A percentile compares a stretch with the other conserved stretches of the same genome.
Evolutionary conservation across 2,329 filamentous ascomycete species (phyloP).

Genomic region (Pezicula neosporulosa): DNA sequence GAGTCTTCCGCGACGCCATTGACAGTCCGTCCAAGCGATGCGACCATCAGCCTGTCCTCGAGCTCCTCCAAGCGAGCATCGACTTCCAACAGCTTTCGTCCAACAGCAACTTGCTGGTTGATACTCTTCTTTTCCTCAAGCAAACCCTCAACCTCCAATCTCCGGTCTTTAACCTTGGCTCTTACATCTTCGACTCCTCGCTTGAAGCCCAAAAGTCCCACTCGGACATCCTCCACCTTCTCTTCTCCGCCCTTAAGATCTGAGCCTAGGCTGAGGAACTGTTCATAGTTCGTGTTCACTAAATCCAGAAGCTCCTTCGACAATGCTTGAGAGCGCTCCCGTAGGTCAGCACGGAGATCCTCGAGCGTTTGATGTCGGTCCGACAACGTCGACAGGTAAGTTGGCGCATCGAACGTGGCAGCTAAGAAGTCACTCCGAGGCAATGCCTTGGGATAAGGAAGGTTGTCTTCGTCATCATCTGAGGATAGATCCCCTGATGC

Average conservation of each 20-base stretch:
- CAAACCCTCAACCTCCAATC: constrained; percentile 57
- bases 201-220: constrained; percentile 81
- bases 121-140: constrained; percentile 66
- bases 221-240: constrained; percentile 82
- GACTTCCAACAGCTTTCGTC: constrained; percentile 62
- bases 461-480: constrained; percentile 58
- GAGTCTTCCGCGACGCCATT: constrained; percentile 24
- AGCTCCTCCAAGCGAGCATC: constrained; percentile 59
- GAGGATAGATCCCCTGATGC: constrained; percentile 24
- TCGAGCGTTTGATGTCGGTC: constrained; percentile 95
- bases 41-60: constrained; percentile 60
- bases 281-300: constrained; percentile 92
- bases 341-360: constrained; percentile 82
- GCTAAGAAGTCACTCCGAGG: constrained; percentile 79
- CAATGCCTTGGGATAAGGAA: constrained; percentile 86
- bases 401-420: constrained; percentile 71
- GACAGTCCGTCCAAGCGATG: constrained; percentile 20
- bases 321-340: constrained; percentile 74
- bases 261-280: constrained; percentile 80
- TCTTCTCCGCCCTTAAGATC: constrained; percentile 86
- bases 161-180: constrained; percentile 59
- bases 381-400: constrained; percentile 78
- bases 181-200: constrained; percentile 77
- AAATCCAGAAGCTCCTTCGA: constrained; percentile 87
- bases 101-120: constrained; percentile 57